A percentile compares a stretch with the other conserved stretches of the same genome.
phyloP scores from a whole-genome alignment of 148 eudicot genomes.

The Rhododendron griersonianum region DNA sequence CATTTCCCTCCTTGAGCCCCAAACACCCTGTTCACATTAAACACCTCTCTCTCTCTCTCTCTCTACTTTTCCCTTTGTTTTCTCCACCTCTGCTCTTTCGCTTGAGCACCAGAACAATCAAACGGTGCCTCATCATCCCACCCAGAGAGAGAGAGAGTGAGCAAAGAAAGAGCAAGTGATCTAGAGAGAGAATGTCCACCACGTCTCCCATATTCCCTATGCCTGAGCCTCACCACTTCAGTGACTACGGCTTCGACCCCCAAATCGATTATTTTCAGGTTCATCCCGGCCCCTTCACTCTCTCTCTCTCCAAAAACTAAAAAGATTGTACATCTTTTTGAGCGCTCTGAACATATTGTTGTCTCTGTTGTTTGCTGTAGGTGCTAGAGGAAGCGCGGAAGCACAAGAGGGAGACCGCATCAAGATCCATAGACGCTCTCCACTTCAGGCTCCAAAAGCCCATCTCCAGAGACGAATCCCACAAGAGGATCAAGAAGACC shows the following conservation, averaged over 20 bases:
- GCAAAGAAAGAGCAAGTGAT: background rate
- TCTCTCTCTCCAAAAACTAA: background rate
- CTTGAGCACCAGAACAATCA: background rate
- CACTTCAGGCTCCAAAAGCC: slow-evolving; percentile 87
- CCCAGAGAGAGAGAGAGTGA: background rate
- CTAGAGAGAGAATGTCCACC: slow-evolving; percentile 27
- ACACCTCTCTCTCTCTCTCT: background rate
- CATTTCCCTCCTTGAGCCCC: background rate
- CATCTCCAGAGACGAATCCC: slow-evolving; percentile 54
- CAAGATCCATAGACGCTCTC: slow-evolving; percentile 46
- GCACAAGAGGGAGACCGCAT: slow-evolving; percentile 32
- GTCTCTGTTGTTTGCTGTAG: slow-evolving; percentile 12
- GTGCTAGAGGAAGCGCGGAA: slow-evolving; percentile 82
- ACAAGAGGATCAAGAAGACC: slow-evolving; percentile 33
- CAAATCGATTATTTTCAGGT: slow-evolving; percentile 88
- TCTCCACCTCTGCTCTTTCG: too few species aligned
- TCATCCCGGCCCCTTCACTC: background rate
- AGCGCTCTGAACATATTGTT: background rate
- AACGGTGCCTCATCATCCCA: background rate
- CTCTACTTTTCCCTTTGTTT: background rate
- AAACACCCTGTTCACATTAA: background rate
- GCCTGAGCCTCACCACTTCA: slow-evolving; percentile 64
- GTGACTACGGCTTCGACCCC: slow-evolving; percentile 85
- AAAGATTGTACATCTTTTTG: background rate
- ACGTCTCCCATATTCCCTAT: slow-evolving; percentile 59